Base-by-base conservation (phyloP, 495 filamentous ascomycete species). In the Lentithecium fluviatile region DNA sequence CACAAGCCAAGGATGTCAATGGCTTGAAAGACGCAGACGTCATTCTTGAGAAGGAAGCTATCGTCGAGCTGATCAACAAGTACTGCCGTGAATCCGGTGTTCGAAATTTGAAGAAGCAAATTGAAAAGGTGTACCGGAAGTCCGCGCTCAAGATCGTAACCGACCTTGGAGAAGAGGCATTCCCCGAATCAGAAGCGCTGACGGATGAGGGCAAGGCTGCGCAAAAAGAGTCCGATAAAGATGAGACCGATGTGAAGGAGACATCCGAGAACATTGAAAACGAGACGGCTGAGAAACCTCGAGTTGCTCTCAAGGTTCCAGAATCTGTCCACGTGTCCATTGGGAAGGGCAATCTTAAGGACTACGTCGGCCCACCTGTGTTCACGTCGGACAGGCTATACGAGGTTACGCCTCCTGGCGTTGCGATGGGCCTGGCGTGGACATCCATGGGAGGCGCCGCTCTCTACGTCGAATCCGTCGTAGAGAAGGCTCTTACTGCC, bases 61-160 rank as follows among this genome's bases (percentile, higher is more conserved):
- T 99, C 58, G 85, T 90, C 66, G 95, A 99, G 75, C 79, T 99
- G 55, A 99, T 97, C 80, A 97, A 97, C 74, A 95, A 88, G 12
- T 99, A 99, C 77, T 96, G 92, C 76, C 86, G 95, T 15, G 95
- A 99, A 73, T 92, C 89, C 47, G 95, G 95, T 64, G 95, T 99
- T 23, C 89, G 95, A 45, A 97, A 97, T 73, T 76, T 99, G 67
- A 99, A 99, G 80, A 97, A 99, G 79, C 93, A 97, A 71, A 99
- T 99, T 63, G 95, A 99, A 71, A 97, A 97, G 78, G 90, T 99
- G 5, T 99, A 96, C 75, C 88, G 95, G 42, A 99, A 99, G 76
- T 88, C 91, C 17, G 95, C 95, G 11, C 81, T 97, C 64, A 97
- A 96, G 75, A 97, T 99, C 66, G 90, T 99, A 25, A 88, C 91